These are phyloP conservation scores for Cystobasidium pallidum DNA, from an alignment of 1,284 basidiomycete genomes.

Conservation along the genomic window DNA sequence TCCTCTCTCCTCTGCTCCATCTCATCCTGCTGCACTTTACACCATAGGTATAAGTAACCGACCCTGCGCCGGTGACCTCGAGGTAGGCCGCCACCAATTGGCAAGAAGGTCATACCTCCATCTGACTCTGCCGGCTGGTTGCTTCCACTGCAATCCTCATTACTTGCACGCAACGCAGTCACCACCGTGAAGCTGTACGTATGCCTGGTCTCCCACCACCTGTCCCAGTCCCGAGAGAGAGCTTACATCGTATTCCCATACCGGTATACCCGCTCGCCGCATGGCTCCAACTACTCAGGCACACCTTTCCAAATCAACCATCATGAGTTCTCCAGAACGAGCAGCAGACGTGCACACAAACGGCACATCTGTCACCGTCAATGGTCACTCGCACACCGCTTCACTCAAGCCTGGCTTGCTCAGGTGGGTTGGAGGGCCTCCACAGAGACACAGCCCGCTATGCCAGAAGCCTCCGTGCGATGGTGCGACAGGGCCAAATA, in stretches of 20 bases:
- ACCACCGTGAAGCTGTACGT: not conserved
- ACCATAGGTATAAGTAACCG: not conserved
- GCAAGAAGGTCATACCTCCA: not conserved
- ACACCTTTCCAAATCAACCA: not conserved
- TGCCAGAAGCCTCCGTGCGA: not conserved
- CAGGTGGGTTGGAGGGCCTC: not conserved
- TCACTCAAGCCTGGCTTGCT: constrained; percentile 5
- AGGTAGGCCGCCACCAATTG: not conserved
- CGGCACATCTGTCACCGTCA: not conserved
- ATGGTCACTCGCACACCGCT: constrained; percentile 1
- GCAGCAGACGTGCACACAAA: constrained; percentile 10
- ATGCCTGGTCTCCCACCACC: not conserved
- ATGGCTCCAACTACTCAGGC: not conserved
- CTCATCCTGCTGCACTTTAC: not conserved
- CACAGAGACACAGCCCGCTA: not conserved
- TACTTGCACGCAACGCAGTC: not conserved
- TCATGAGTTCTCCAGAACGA: constrained; percentile 23
- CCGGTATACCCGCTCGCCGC: not conserved
- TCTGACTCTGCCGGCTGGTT: not conserved
- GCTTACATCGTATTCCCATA: not conserved
- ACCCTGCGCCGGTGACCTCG: not conserved
- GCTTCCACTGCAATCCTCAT: not conserved
- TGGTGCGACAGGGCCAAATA: not conserved
- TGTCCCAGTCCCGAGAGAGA: not conserved
- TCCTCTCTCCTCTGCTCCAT: not conserved